Evolutionary conservation across 2,329 filamentous ascomycete species (phyloP).

Genomic region (Ophiostoma quercus): DNA sequence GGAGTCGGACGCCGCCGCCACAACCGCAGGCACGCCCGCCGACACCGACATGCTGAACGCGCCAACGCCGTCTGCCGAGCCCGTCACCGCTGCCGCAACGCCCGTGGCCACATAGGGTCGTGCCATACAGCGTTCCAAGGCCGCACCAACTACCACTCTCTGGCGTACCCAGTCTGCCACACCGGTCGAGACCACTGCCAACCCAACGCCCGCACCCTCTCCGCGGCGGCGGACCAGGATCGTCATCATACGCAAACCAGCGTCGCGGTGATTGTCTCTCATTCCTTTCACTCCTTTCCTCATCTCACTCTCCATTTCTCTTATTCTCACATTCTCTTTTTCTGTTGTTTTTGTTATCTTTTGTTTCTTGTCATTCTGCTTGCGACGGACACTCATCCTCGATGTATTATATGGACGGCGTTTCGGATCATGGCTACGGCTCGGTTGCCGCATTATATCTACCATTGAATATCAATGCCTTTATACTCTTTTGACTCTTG

Average conservation of each 20-base stretch:
- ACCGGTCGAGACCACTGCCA: too few species aligned
- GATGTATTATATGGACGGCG: constrained; percentile 10
- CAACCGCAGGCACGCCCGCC: constrained; percentile 38
- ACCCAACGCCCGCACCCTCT: too few species aligned
- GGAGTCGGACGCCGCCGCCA: constrained; percentile 50
- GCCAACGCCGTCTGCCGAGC: constrained; percentile 40
- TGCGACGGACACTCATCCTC: background rate
- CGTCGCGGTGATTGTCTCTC: background rate
- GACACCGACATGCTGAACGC: constrained; percentile 52
- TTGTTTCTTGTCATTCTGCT: background rate
- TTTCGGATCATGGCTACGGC: background rate
- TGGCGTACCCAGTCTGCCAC: too few species aligned
- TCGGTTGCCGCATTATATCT: background rate
- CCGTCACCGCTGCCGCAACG: constrained; percentile 20
- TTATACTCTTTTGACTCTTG: background rate
- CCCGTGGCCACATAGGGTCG: constrained; percentile 20
- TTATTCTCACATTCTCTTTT: background rate
- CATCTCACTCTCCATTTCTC: background rate
- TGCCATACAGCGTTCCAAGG: background rate
- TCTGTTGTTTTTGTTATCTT: background rate
- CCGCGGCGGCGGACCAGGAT: background rate
- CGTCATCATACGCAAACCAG: too few species aligned
- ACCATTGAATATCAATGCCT: background rate
- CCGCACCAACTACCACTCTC: too few species aligned
- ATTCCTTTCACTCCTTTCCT: background rate